Conservation (phyloP, 139 green algal species). For the Medakamo hakoo region DNA sequence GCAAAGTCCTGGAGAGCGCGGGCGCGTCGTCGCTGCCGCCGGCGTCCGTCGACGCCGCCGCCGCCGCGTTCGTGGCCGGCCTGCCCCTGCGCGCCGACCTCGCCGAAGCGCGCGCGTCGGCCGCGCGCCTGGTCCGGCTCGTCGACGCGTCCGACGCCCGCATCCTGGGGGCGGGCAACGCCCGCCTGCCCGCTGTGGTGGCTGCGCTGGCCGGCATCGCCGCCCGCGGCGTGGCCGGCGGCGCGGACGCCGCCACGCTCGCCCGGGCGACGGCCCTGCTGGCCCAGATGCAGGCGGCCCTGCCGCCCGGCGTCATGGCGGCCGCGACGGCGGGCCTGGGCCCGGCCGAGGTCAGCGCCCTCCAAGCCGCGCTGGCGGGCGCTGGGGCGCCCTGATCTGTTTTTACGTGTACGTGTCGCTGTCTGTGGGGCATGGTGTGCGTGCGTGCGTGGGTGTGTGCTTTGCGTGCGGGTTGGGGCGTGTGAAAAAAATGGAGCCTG, state of each 20-base stretch:
- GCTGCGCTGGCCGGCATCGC: constrained; percentile 15
- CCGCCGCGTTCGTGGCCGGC: constrained; percentile 19
- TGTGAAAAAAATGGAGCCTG: too few species aligned
- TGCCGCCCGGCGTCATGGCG: neutral
- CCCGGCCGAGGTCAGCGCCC: neutral
- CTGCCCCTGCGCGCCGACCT: constrained; percentile 52
- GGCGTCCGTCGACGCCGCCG: constrained; percentile 6
- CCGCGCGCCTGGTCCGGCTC: constrained; percentile 61
- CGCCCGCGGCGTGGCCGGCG: constrained; percentile 16
- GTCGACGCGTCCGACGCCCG: constrained; percentile 31
- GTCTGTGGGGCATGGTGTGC: neutral
- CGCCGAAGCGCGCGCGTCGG: constrained; percentile 49
- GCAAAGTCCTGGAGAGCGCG: constrained; percentile 32
- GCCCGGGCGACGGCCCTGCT: constrained; percentile 11
- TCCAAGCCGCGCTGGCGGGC: neutral
- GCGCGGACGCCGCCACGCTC: constrained; percentile 1
- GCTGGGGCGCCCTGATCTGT: neutral
- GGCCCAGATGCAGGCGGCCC: constrained; percentile 2
- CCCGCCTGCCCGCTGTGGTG: constrained; percentile 33
- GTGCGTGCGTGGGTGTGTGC: neutral
- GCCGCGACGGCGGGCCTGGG: neutral
- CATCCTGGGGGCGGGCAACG: constrained; percentile 29
- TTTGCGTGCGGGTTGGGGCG: neutral
- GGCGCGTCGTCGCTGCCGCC: constrained; percentile 1
- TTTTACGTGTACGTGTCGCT: neutral